phyloP scores from a whole-genome alignment of 176 grass and related monocot genomes.

The Sorghum bicolor region DNA sequence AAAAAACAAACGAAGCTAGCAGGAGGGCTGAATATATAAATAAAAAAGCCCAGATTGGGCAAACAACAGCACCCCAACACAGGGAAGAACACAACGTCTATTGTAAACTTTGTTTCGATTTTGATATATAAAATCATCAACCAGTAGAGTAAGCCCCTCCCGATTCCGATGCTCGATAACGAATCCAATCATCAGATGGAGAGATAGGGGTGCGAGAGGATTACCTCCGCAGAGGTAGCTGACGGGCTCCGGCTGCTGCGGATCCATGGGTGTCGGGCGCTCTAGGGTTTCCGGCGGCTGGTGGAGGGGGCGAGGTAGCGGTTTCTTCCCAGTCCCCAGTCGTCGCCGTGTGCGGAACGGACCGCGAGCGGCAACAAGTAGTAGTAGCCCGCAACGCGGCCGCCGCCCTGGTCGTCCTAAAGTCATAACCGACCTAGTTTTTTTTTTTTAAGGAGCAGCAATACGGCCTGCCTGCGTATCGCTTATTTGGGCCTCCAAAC shows the following conservation, averaged over 20 bases:
- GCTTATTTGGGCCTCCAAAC: neutral
- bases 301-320: neutral
- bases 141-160: neutral
- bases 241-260: conserved; percentile 49
- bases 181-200: neutral
- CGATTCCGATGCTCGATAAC: neutral
- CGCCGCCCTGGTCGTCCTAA: neutral
- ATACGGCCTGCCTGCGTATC: neutral
- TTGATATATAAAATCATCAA: neutral
- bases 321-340: neutral
- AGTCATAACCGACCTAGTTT: neutral
- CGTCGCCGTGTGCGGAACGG: neutral
- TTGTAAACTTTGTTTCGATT: neutral
- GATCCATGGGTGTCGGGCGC: conserved; percentile 17
- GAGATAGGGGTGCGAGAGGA: neutral
- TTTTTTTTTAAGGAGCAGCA: too few relatives aligned
- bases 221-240: conserved; percentile 51
- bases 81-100: too few relatives aligned
- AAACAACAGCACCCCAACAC: too few relatives aligned
- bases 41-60: too few relatives aligned
- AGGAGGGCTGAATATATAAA: too few relatives aligned
- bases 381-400: neutral
- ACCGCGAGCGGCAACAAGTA: neutral
- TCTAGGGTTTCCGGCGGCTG: conserved; percentile 8
- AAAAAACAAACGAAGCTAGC: too few relatives aligned